Percentiles rank a stretch among this genome's conserved stretches.
These are phyloP conservation scores for Gryganskiella cystojenkinii DNA, from an alignment of 192 early-diverging fungal species.

Conservation along the genomic window DNA sequence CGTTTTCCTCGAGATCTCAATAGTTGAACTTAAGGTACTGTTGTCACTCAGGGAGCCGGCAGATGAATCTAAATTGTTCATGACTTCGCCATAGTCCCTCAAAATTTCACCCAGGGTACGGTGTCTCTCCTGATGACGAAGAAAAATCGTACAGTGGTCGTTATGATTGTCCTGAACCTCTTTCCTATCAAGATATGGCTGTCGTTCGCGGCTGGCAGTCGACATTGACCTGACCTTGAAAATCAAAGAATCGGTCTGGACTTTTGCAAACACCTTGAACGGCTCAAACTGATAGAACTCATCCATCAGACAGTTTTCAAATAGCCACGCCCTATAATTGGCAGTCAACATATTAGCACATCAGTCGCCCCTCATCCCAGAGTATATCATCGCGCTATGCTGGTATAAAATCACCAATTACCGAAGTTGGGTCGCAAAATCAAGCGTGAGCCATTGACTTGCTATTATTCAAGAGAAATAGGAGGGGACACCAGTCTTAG, in stretches of 20 bases:
- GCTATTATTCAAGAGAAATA: constrained; percentile 19
- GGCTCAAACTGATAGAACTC: constrained; percentile 69
- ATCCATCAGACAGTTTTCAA: constrained; percentile 59
- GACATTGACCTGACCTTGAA: constrained; percentile 59
- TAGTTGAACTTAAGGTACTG: too few species aligned
- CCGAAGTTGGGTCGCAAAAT: constrained; percentile 65
- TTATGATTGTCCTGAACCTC: constrained; percentile 11
- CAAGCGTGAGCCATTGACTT: constrained; percentile 70
- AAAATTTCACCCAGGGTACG: constrained; percentile 51
- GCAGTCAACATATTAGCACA: neutral
- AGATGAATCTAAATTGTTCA: neutral
- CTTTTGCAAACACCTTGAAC: constrained; percentile 69
- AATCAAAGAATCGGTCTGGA: constrained; percentile 69
- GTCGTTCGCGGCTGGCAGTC: neutral
- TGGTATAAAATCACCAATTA: constrained; percentile 15
- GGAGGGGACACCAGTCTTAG: neutral
- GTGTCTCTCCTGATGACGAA: constrained; percentile 58
- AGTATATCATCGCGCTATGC: neutral
- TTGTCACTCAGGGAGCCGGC: too few species aligned
- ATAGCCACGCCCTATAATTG: constrained; percentile 59
- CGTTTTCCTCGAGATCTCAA: constrained; percentile 33
- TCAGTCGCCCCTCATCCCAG: neutral
- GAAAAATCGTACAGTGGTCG: constrained; percentile 47
- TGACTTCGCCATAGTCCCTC: constrained; percentile 50
- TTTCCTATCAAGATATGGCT: neutral